phyloP scores from a whole-genome alignment of 768 basidiomycete genomes.

The Pulveroboletus sp. region DNA sequence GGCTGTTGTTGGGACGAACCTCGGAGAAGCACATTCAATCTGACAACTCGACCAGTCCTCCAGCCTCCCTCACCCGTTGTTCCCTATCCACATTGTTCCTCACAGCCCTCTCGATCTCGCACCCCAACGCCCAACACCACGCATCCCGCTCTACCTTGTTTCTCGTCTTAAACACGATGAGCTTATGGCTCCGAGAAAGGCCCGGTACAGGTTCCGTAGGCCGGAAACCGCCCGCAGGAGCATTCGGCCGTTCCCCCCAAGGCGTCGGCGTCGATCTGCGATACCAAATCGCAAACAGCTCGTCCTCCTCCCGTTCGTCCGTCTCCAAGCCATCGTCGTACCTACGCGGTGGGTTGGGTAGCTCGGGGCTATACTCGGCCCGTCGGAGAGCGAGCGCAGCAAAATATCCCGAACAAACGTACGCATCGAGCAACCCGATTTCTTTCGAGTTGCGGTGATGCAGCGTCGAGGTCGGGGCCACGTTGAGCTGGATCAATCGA shows the following conservation, averaged over 20 bases:
- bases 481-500: constrained; percentile 67
- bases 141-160: constrained; percentile 87
- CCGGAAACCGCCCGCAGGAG: constrained; percentile 14
- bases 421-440: constrained; percentile 67
- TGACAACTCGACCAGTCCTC: constrained; percentile 44
- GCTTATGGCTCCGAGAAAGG: constrained; percentile 50
- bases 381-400: constrained; percentile 64
- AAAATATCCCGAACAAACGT: constrained; percentile 85
- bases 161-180: constrained; percentile 67
- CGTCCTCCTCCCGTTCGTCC: constrained; percentile 85
- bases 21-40: constrained; percentile 6
- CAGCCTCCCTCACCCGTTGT: constrained; percentile 59
- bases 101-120: constrained; percentile 82
- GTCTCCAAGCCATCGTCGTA: constrained; percentile 91
- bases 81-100: constrained; percentile 64
- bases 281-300: constrained; percentile 80
- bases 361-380: constrained; percentile 60
- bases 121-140: constrained; percentile 93
- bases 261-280: constrained; percentile 33
- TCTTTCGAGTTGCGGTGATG: constrained; percentile 54
- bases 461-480: constrained; percentile 55
- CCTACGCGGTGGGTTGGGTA: constrained; percentile 56
- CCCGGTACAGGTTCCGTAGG: constrained; percentile 39
- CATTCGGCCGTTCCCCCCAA: constrained; percentile 13
- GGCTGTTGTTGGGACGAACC: too few relatives aligned